phyloP scores from a whole-genome alignment of 495 filamentous ascomycete species.

The Penicillium roqueforti region DNA sequence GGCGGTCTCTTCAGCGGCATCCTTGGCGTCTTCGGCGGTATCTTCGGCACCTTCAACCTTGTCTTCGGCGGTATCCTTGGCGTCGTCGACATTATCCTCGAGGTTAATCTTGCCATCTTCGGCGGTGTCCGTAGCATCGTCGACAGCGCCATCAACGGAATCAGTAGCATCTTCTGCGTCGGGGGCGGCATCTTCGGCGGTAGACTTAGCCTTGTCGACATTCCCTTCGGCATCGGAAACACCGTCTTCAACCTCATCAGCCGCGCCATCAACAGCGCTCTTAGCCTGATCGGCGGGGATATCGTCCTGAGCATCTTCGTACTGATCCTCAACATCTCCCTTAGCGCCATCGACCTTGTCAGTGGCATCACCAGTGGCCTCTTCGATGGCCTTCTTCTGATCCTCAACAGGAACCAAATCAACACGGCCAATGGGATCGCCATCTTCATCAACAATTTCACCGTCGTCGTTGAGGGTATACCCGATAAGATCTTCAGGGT shows the following conservation, averaged over 20 bases:
- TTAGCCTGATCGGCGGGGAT: constrained; percentile 21
- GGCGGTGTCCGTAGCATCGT: constrained; percentile 8
- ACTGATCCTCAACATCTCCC: constrained; percentile 32
- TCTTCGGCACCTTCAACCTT: constrained; percentile 16
- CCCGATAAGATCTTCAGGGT: constrained; percentile 57
- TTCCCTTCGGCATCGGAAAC: constrained; percentile 17
- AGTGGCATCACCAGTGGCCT: constrained; percentile 14
- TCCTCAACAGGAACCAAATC: constrained; percentile 47
- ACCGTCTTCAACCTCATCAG: constrained; percentile 28
- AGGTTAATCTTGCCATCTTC: constrained; percentile 23
- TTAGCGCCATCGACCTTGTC: constrained; percentile 12
- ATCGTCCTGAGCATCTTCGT: constrained; percentile 32
- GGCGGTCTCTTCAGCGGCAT: constrained; percentile 15
- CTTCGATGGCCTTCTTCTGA: constrained; percentile 28
- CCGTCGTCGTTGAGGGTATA: constrained; percentile 57
- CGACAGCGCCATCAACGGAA: constrained; percentile 19
- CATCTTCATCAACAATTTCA: constrained; percentile 62
- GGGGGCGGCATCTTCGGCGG: constrained; percentile 13
- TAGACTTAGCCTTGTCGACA: constrained; percentile 13
- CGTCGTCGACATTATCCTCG: constrained; percentile 25
- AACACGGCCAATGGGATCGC: constrained; percentile 56
- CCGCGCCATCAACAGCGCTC: constrained; percentile 34
- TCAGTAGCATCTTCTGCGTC: constrained; percentile 18
- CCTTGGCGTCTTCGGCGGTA: constrained; percentile 10
- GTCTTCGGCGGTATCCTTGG: constrained; percentile 26